phyloP scores from a whole-genome alignment of 2,329 filamentous ascomycete species.

The Graphilbum sp. region DNA sequence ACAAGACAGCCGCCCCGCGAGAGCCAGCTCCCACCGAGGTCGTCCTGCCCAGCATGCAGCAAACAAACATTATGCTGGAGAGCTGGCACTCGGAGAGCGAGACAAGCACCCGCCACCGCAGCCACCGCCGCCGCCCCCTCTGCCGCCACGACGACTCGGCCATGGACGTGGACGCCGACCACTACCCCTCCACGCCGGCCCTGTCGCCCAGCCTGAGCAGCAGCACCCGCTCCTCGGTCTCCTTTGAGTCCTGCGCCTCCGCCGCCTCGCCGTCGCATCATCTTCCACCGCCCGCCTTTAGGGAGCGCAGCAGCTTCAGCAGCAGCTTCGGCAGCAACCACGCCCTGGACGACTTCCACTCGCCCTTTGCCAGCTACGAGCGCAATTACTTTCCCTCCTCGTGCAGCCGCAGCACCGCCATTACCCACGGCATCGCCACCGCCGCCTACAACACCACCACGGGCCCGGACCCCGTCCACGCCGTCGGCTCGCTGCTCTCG shows the following conservation, averaged over 20 bases:
- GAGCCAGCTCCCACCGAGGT: too few species aligned
- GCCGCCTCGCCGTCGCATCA: background rate
- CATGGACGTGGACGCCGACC: background rate
- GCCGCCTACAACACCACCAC: background rate
- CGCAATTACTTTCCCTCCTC: slow-evolving; percentile 6
- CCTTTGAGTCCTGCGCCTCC: background rate
- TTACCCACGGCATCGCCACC: slow-evolving; percentile 6
- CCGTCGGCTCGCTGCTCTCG: background rate
- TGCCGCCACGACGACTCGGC: too few species aligned
- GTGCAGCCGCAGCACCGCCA: background rate
- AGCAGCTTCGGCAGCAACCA: background rate
- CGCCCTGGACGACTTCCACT: background rate
- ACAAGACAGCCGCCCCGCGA: too few species aligned
- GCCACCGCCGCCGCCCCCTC: background rate
- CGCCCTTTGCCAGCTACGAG: slow-evolving; percentile 3
- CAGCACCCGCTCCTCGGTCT: slow-evolving; percentile 6
- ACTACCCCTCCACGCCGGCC: background rate
- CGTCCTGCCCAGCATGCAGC: slow-evolving; percentile 8
- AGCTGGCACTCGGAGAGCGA: slow-evolving; percentile 6
- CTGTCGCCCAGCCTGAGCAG: background rate
- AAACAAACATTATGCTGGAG: slow-evolving; percentile 8
- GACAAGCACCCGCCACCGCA: background rate
- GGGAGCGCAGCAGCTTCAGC: too few species aligned
- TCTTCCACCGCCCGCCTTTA: too few species aligned
- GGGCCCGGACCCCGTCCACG: background rate